These are phyloP conservation scores for Alternaria solani DNA, from an alignment of 2,329 filamentous ascomycete genomes.

Conservation along the genomic window DNA sequence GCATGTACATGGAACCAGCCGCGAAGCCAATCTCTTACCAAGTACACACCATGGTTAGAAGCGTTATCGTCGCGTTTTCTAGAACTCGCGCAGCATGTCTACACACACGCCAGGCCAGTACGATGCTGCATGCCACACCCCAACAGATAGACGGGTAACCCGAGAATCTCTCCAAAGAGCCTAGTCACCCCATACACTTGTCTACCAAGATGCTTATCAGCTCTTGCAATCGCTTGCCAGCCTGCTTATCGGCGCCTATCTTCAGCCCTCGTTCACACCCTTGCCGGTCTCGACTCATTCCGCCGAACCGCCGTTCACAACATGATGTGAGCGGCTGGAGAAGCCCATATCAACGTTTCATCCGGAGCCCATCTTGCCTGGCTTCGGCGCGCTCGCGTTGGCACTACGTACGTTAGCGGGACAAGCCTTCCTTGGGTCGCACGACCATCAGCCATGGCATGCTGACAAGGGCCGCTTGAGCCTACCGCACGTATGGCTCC, in stretches of 20 bases:
- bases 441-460: slow-evolving; percentile 5
- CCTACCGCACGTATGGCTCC: slow-evolving; percentile 9
- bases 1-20: background rate
- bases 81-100: background rate
- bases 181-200: background rate
- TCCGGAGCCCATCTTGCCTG: background rate
- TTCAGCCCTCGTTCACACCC: slow-evolving; percentile 6
- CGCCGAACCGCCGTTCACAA: background rate
- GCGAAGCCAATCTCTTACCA: background rate
- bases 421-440: slow-evolving; percentile 17
- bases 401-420: background rate
- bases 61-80: background rate
- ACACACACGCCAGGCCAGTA: no score
- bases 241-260: slow-evolving; percentile 20
- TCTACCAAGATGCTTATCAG: slow-evolving; percentile 12
- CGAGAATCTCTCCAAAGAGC: slow-evolving; percentile 4
- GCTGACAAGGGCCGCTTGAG: slow-evolving; percentile 12
- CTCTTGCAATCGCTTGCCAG: background rate
- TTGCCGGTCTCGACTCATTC: background rate
- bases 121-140: background rate
- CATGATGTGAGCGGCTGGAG: slow-evolving; percentile 2
- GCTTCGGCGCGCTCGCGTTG: slow-evolving; percentile 6
- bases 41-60: background rate
- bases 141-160: background rate
- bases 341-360: slow-evolving; percentile 1